Evolutionary conservation across 2,329 filamentous ascomycete genomes (phyloP).

Genomic region (Amphichorda felina): DNA sequence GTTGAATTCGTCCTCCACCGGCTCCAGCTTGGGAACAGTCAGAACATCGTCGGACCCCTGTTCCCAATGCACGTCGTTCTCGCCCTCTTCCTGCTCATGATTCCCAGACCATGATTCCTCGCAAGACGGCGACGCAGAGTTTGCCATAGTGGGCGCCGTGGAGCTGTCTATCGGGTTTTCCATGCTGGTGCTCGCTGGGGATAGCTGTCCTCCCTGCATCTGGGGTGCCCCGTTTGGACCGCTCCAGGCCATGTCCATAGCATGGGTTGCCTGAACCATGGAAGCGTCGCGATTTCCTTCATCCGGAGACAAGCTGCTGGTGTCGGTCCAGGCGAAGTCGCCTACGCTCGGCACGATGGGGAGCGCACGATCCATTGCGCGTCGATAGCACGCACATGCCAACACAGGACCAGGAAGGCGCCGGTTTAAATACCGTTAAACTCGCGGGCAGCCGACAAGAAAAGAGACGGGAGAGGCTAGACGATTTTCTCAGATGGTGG

Average conservation of each 20-base stretch:
- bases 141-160: constrained; percentile 27
- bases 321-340: constrained; percentile 32
- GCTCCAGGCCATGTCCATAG: constrained; percentile 17
- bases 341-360: constrained; percentile 27
- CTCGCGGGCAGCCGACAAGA: neutral
- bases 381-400: constrained; percentile 30
- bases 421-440: neutral
- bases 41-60: constrained; percentile 31
- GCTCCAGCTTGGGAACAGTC: constrained; percentile 43
- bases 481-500: neutral
- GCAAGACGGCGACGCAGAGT: constrained; percentile 33
- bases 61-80: constrained; percentile 33
- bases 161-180: constrained; percentile 27
- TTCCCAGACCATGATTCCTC: constrained; percentile 31
- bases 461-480: neutral
- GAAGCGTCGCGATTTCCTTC: constrained; percentile 17
- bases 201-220: constrained; percentile 34
- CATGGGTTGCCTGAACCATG: constrained; percentile 12
- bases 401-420: neutral
- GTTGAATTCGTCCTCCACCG: constrained; percentile 41
- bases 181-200: constrained; percentile 39
- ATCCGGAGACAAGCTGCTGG: constrained; percentile 31
- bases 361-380: constrained; percentile 34
- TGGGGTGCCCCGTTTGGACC: constrained; percentile 12
- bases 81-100: constrained; percentile 21